Conservation (phyloP, 148 eudicot genomes). For the Limonium bicolor region DNA sequence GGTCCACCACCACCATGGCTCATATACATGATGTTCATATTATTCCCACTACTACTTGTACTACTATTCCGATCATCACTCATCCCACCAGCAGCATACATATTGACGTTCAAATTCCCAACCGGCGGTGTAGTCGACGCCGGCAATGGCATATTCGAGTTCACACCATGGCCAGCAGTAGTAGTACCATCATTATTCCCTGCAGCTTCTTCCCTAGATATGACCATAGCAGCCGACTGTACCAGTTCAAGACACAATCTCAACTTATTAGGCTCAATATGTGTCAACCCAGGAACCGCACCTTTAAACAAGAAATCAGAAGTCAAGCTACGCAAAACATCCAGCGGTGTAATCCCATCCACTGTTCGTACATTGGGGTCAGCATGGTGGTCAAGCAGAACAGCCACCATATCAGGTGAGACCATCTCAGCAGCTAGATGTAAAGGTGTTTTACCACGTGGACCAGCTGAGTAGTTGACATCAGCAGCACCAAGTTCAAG, state of each 20-base stretch:
- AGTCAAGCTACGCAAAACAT: constrained; percentile 61
- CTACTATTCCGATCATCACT: not conserved
- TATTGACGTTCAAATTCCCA: not conserved
- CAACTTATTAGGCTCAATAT: constrained; percentile 88
- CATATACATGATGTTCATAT: not conserved
- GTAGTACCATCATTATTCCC: not conserved
- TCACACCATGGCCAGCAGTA: not conserved
- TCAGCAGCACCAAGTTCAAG: constrained; percentile 86
- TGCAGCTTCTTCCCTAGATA: constrained; percentile 73
- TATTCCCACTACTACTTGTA: not conserved
- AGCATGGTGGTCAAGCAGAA: constrained; percentile 88
- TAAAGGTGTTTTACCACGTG: constrained; percentile 68
- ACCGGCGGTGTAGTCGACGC: not conserved
- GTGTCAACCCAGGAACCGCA: constrained; percentile 68
- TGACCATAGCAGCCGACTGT: constrained; percentile 90
- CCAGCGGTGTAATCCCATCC: constrained; percentile 75
- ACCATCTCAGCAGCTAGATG: constrained; percentile 96
- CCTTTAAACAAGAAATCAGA: constrained; percentile 92
- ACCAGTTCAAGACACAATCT: constrained; percentile 82
- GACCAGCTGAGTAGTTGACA: constrained; percentile 77
- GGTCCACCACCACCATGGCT: not conserved
- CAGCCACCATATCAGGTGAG: constrained; percentile 96
- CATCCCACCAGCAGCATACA: no score
- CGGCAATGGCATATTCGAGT: not conserved
- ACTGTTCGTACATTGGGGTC: constrained; percentile 77